These are phyloP conservation scores for Bipolaris sorokiniana DNA, from an alignment of 2,329 filamentous ascomycete genomes.

Conservation along the genomic window DNA sequence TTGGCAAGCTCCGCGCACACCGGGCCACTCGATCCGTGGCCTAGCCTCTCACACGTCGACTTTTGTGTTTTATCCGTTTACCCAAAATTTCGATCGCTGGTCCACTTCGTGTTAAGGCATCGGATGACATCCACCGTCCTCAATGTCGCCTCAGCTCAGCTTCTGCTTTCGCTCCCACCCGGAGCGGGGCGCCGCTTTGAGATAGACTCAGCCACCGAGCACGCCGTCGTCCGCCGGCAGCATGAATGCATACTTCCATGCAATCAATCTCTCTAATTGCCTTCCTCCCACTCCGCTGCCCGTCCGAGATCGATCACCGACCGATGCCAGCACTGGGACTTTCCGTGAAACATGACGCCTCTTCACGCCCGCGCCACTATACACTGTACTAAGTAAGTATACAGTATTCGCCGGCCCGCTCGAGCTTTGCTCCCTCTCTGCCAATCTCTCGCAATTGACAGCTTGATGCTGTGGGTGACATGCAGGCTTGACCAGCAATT, in stretches of 20 bases:
- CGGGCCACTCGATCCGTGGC: background rate
- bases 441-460: background rate
- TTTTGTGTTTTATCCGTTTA: constrained; percentile 19
- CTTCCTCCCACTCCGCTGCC: constrained; percentile 1
- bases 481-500: background rate
- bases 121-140: background rate
- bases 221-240: constrained; percentile 2
- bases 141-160: constrained; percentile 10
- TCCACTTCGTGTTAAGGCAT: constrained; percentile 1
- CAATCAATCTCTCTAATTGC: constrained; percentile 4
- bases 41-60: constrained; percentile 3
- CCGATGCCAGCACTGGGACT: constrained; percentile 8
- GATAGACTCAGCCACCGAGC: constrained; percentile 5
- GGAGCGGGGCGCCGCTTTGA: constrained; percentile 4
- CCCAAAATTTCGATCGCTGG: constrained; percentile 18
- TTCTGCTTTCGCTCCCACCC: constrained; percentile 5
- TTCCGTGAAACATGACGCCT: constrained; percentile 4
- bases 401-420: too few relatives aligned
- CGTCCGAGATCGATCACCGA: background rate
- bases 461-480: background rate
- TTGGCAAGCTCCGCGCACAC: background rate
- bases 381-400: background rate
- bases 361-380: background rate
- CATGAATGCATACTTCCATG: constrained; percentile 19
- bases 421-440: constrained; percentile 5